phyloP scores from a whole-genome alignment of 1,284 basidiomycete species.

The Cutaneotrichosporon sp. region DNA sequence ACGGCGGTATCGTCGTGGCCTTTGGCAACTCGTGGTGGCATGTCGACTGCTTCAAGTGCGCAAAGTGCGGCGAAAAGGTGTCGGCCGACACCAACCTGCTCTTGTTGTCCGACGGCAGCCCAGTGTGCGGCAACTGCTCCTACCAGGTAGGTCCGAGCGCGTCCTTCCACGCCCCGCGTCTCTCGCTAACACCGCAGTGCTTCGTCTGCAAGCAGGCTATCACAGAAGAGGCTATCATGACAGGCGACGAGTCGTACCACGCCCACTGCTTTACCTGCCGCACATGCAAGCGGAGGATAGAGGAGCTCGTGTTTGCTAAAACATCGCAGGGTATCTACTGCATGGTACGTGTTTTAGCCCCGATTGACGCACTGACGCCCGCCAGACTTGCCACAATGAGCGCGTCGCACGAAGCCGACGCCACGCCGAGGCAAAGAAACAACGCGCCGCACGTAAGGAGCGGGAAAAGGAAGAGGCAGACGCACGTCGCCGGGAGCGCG shows the following conservation, averaged over 20 bases:
- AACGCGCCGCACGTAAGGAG: constrained; percentile 43
- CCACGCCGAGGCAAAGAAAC: constrained; percentile 70
- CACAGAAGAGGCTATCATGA: constrained; percentile 97
- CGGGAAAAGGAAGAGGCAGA: constrained; percentile 32
- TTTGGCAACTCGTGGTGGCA: constrained; percentile 57
- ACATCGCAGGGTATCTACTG: constrained; percentile 98
- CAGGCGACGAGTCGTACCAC: constrained; percentile 96
- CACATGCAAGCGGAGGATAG: constrained; percentile 87
- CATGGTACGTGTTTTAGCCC: constrained; percentile 56
- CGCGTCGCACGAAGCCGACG: constrained; percentile 85
- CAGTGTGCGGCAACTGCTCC: constrained; percentile 93
- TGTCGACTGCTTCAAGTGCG: constrained; percentile 51
- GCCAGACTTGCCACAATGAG: constrained; percentile 79
- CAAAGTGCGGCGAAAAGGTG: constrained; percentile 53
- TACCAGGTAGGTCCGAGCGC: constrained; percentile 56
- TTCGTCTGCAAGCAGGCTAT: constrained; percentile 86
- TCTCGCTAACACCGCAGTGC: constrained; percentile 52
- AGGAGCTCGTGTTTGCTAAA: constrained; percentile 97
- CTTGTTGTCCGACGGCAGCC: constrained; percentile 90
- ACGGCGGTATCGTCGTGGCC: constrained; percentile 80
- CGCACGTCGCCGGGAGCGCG: constrained; percentile 9
- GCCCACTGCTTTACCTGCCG: constrained; percentile 98
- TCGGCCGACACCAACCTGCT: constrained; percentile 89
- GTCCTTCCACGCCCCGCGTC: neutral
- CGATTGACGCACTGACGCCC: constrained; percentile 4